Evolutionary conservation across 441 rosid genomes (phyloP).

Genomic region (Jatropha multifida): DNA sequence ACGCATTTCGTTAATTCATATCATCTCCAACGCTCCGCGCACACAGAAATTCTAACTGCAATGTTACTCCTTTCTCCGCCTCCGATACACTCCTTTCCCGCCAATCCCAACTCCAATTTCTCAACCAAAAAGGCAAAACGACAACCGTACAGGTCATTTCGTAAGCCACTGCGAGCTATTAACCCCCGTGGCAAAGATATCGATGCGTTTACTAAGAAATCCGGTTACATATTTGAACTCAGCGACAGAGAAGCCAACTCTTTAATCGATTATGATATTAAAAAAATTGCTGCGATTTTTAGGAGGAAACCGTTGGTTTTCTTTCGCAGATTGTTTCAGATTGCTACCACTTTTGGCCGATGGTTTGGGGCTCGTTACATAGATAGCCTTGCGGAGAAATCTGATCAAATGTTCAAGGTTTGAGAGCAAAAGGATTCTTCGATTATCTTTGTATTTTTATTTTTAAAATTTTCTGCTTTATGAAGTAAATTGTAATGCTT

Average conservation of each 20-base stretch:
- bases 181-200: slow-evolving; percentile 35
- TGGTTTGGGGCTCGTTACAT: slow-evolving; percentile 74
- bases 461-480: neutral
- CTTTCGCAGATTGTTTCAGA: slow-evolving; percentile 70
- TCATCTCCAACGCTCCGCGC: no score
- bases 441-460: neutral
- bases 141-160: neutral
- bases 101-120: slow-evolving; percentile 5
- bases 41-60: no score
- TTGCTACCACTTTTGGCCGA: slow-evolving; percentile 59
- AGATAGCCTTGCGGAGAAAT: slow-evolving; percentile 61
- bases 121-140: neutral
- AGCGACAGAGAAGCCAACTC: slow-evolving; percentile 62
- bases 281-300: slow-evolving; percentile 48
- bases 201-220: slow-evolving; percentile 75
- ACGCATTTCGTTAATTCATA: no score
- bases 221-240: slow-evolving; percentile 76
- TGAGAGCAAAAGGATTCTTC: neutral
- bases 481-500: neutral
- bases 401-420: slow-evolving; percentile 76
- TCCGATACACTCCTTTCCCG: slow-evolving; percentile 1
- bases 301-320: slow-evolving; percentile 66
- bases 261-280: slow-evolving; percentile 48
- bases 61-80: slow-evolving; percentile 10
- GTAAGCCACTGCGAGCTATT: slow-evolving; percentile 23